Conservation (phyloP, 2,329 filamentous ascomycete genomes). For the Claviceps pusilla region DNA sequence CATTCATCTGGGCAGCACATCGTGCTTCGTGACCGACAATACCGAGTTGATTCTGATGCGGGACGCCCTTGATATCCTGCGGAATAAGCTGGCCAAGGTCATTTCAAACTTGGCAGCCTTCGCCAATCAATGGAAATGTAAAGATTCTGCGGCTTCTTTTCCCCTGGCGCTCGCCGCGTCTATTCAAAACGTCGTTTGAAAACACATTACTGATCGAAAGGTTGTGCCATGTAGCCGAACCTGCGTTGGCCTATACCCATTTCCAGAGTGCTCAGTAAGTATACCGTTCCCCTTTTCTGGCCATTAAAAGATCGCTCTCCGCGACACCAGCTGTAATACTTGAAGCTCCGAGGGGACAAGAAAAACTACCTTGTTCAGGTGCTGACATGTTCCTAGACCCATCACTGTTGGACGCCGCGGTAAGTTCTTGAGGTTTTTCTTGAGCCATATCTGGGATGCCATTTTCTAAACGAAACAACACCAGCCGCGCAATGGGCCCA, state of each 20-base stretch:
- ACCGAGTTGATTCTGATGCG: conserved; percentile 57
- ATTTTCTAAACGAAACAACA: not conserved
- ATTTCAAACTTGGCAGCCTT: conserved; percentile 61
- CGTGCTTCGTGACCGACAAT: conserved; percentile 50
- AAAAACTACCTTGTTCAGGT: not conserved
- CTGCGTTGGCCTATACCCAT: conserved; percentile 66
- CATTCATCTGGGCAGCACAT: conserved; percentile 51
- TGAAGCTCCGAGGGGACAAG: not conserved
- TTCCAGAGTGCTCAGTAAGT: conserved; percentile 41
- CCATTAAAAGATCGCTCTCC: not conserved
- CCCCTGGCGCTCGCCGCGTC: too few species aligned
- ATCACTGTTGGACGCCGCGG: conserved; percentile 9
- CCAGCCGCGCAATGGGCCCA: conserved; percentile 53
- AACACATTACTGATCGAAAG: not conserved
- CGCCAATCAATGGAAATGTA: conserved; percentile 54
- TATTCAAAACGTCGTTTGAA: not conserved
- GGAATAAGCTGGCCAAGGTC: conserved; percentile 64
- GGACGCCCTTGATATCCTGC: conserved; percentile 54
- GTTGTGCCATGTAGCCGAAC: conserved; percentile 22
- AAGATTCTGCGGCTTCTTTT: conserved; percentile 5
- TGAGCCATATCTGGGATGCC: conserved; percentile 19
- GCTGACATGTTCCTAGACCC: conserved; percentile 4
- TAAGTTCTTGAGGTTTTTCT: conserved; percentile 3
- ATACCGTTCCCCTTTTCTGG: not conserved
- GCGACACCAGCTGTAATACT: not conserved